Evolutionary conservation across 305 asterid species (phyloP), one percentile per base, ranked within the genome.

Genomic region (Andrographis paniculata): DNA sequence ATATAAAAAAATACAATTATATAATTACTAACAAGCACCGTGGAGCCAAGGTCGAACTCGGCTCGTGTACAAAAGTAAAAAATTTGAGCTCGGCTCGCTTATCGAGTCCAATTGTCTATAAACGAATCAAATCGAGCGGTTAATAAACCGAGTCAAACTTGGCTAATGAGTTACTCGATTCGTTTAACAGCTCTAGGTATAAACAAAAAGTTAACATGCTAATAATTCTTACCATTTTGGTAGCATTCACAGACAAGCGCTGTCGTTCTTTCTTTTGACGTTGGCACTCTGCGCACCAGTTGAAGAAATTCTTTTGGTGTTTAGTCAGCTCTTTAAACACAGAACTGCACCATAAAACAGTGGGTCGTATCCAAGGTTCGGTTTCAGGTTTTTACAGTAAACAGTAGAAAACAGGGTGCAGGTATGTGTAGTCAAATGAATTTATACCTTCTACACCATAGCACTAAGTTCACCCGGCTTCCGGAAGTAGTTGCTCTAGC

Each of bases 401-500:
- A 24, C 41, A 18, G 37, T 20, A 20, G 28, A 30, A 41, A 33
- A 28, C 30, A 55, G 42, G 33, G 52, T 24, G 24, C 47, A 55
- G 19, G n/a, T 18, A 38, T 18, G 20, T 28, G 20, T 24, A 21
- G 17, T 28, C 28, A 31, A 24, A 14, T 9, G 38, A 6, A 33
- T 9, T 9, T 13, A 33, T 66, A 86, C 99, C 99, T 91, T 79
- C 96, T 80, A 74, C 99, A 91, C 99, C 99, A 91, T 37, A 91
- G 38, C 73, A 91, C 56, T 17, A 91, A 69, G 67, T 87, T 91
- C 21, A 74, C 72, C 66, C 99, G 72, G 45, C 78, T 72, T 52
- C 99, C 99, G 23, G 87, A 55, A 56, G 88, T 86, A 40, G 95
- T 91, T 47, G 96, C 95, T 71, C 96, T 84, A 58, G 96, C 99